Percentiles rank a stretch among this genome's conserved stretches.
These are phyloP conservation scores for Biscogniauxia mediterranea DNA, from an alignment of 2,329 filamentous ascomycete species.

Conservation along the genomic window DNA sequence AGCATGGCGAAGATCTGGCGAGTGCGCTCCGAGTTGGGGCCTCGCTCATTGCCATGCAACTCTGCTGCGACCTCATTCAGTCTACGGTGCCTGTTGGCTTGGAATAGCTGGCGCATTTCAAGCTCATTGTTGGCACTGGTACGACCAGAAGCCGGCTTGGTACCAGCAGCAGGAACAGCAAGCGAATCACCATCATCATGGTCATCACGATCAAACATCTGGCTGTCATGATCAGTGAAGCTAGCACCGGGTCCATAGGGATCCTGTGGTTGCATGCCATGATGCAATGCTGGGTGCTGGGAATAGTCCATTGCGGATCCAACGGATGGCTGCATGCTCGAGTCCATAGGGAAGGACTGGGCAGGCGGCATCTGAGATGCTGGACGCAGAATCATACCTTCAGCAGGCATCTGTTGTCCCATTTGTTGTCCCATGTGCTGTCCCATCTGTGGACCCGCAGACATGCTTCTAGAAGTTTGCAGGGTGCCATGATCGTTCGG, in stretches of 20 bases:
- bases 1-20: constrained; percentile 88
- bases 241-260: constrained; percentile 51
- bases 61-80: constrained; percentile 72
- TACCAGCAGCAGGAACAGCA: constrained; percentile 41
- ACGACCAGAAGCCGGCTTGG: constrained; percentile 57
- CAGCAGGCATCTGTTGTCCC: constrained; percentile 49
- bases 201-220: constrained; percentile 60
- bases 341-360: constrained; percentile 49
- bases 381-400: constrained; percentile 59
- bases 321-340: constrained; percentile 48
- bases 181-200: constrained; percentile 57
- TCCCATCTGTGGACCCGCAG: constrained; percentile 24
- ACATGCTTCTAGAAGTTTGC: constrained; percentile 43
- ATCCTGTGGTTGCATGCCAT: constrained; percentile 53
- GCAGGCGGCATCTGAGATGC: constrained; percentile 54
- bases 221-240: constrained; percentile 57
- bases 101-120: constrained; percentile 74
- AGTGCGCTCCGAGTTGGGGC: constrained; percentile 77
- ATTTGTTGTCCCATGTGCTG: constrained; percentile 15
- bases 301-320: constrained; percentile 43
- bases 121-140: constrained; percentile 78
- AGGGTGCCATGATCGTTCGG: constrained; percentile 38
- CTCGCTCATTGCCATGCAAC: constrained; percentile 75
- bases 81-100: constrained; percentile 64
- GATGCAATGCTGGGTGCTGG: constrained; percentile 43